These are phyloP conservation scores for Zasmidium citrigriseum DNA, from an alignment of 2,329 filamentous ascomycete species.

Conservation along the genomic window DNA sequence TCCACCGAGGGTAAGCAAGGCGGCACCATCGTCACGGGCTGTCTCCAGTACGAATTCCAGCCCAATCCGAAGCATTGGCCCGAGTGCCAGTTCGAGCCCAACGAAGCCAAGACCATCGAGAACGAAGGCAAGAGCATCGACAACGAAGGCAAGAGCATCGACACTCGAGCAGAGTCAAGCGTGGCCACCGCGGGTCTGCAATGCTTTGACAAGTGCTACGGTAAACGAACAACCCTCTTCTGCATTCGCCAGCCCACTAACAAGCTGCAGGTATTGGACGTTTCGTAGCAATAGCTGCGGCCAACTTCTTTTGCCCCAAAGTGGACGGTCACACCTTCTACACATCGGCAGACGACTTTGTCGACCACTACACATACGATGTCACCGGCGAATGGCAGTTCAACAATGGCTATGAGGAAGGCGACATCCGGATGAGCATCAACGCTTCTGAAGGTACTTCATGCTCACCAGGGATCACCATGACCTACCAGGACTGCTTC, in stretches of 20 bases:
- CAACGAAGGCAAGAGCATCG: too few relatives aligned
- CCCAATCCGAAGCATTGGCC: background rate
- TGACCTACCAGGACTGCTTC: background rate
- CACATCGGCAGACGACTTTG: background rate
- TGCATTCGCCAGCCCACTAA: background rate
- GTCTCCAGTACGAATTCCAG: background rate
- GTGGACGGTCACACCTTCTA: slow-evolving; percentile 1
- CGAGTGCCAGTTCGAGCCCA: background rate
- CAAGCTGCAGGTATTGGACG: slow-evolving; percentile 3
- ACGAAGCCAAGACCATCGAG: too few relatives aligned
- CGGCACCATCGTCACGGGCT: background rate
- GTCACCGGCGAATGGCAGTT: background rate
- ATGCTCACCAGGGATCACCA: background rate
- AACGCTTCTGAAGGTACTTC: background rate
- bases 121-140: too few relatives aligned
- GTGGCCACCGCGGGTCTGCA: too few relatives aligned
- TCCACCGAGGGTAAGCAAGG: background rate
- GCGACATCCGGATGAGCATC: slow-evolving; percentile 6
- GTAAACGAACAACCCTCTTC: too few relatives aligned
- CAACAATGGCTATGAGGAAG: background rate
- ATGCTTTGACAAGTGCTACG: too few relatives aligned
- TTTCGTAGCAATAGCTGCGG: background rate
- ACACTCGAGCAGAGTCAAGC: too few relatives aligned
- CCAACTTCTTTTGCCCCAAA: slow-evolving; percentile 13
- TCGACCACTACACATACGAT: background rate